These are phyloP conservation scores for Ophiobolus disseminans DNA, from an alignment of 2,329 filamentous ascomycete species.

Conservation along the genomic window DNA sequence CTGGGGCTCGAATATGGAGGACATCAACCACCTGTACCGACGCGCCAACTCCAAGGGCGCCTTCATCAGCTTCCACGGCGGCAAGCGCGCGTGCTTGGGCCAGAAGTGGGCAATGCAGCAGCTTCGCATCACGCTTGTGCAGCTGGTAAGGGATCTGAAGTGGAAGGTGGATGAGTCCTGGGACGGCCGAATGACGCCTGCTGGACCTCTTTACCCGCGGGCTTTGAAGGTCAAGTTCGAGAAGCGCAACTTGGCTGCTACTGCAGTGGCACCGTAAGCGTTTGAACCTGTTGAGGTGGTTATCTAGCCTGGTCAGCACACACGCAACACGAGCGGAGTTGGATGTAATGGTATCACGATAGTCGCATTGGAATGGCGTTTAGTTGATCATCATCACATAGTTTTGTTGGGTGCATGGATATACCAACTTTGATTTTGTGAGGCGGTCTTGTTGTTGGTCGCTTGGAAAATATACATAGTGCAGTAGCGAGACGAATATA, in stretches of 20 bases:
- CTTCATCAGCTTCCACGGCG: slow-evolving; percentile 55
- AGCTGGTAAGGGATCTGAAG: slow-evolving; percentile 29
- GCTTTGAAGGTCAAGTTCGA: slow-evolving; percentile 30
- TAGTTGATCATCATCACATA: background rate
- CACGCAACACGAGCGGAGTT: background rate
- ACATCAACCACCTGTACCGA: slow-evolving; percentile 47
- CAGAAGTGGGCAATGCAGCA: slow-evolving; percentile 52
- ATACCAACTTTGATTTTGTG: background rate
- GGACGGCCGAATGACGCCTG: slow-evolving; percentile 38
- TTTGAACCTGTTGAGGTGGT: background rate
- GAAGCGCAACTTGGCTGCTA: slow-evolving; percentile 5
- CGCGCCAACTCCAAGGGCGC: slow-evolving; percentile 47
- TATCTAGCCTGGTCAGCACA: background rate
- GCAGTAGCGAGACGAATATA: background rate
- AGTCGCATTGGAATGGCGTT: slow-evolving; percentile 5
- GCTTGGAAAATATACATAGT: background rate
- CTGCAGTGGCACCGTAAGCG: slow-evolving; percentile 1
- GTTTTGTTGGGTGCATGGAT: background rate
- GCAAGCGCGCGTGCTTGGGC: slow-evolving; percentile 51
- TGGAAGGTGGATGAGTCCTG: slow-evolving; percentile 35
- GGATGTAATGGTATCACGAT: background rate
- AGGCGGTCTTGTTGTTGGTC: background rate
- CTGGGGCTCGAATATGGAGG: slow-evolving; percentile 48
- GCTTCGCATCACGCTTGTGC: slow-evolving; percentile 45
- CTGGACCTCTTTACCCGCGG: slow-evolving; percentile 27